Conservation (phyloP, 352 stramenopile genomes). For the Globisporangium cystogenes region DNA sequence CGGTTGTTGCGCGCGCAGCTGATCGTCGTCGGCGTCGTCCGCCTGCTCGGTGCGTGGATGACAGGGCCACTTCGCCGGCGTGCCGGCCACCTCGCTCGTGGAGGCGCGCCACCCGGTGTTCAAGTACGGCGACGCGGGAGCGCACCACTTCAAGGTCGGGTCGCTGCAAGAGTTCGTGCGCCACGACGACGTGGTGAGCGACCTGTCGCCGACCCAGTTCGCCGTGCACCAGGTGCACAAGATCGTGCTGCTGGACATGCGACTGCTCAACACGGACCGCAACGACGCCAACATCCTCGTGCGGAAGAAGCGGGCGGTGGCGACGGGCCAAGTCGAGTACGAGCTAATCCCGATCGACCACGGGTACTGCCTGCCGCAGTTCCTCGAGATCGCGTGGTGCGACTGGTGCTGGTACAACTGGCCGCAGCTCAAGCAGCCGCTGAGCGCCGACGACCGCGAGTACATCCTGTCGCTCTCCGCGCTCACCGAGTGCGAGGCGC, state of each 20-base stretch:
- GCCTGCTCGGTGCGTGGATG: too few species aligned
- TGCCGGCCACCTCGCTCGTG: constrained; percentile 75
- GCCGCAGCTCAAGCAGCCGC: constrained; percentile 84
- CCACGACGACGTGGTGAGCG: constrained; percentile 93
- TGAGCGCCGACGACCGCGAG: constrained; percentile 49
- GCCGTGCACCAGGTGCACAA: constrained; percentile 95
- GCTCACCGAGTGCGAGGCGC: constrained; percentile 41
- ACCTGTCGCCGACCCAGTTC: constrained; percentile 90
- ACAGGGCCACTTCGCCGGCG: constrained; percentile 83
- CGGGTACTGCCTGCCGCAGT: constrained; percentile 95
- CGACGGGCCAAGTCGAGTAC: constrained; percentile 64
- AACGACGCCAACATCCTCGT: constrained; percentile 98
- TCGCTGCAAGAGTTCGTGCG: constrained; percentile 97
- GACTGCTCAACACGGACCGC: constrained; percentile 96
- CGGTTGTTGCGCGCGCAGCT: too few species aligned
- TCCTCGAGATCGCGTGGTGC: constrained; percentile 96
- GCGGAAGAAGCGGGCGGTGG: constrained; percentile 55
- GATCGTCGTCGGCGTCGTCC: neutral
- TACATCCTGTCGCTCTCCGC: constrained; percentile 65
- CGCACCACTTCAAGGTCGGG: constrained; percentile 90
- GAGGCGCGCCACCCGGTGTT: constrained; percentile 74
- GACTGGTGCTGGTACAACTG: constrained; percentile 99
- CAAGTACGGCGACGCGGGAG: constrained; percentile 50
- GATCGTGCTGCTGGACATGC: constrained; percentile 98
- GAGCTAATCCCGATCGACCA: constrained; percentile 99